phyloP scores from a whole-genome alignment of 306 rosid genomes.

The Herpetospermum pedunculosum region DNA sequence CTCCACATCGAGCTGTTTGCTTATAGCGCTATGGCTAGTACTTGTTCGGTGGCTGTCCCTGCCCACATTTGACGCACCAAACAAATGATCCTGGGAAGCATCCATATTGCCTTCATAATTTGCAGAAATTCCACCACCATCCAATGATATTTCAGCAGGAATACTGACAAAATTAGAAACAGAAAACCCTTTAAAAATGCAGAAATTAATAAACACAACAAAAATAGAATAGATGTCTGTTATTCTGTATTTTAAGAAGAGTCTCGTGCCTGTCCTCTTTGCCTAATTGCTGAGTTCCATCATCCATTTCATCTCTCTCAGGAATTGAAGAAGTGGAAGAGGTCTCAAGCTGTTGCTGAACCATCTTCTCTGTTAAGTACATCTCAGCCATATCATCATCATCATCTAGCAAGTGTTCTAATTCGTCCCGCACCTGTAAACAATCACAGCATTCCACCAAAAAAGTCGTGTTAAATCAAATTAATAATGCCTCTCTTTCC shows the following conservation, averaged over 20 bases:
- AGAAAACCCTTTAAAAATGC: neutral
- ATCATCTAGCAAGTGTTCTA: slow-evolving; percentile 88
- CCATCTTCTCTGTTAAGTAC: slow-evolving; percentile 78
- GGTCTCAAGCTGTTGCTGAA: slow-evolving; percentile 39
- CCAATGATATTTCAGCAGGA: slow-evolving; percentile 47
- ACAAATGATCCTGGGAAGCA: slow-evolving; percentile 23
- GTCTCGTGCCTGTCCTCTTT: slow-evolving; percentile 36
- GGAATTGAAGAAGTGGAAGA: slow-evolving; percentile 52
- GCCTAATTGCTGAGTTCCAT: slow-evolving; percentile 26
- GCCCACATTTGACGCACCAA: slow-evolving; percentile 20
- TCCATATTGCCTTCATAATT: slow-evolving; percentile 29
- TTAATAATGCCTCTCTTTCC: neutral
- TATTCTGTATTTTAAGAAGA: neutral
- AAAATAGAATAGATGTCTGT: neutral
- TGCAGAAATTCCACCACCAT: slow-evolving; percentile 22
- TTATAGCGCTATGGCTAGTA: slow-evolving; percentile 41
- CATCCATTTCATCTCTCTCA: slow-evolving; percentile 25
- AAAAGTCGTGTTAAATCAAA: neutral
- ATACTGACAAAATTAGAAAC: slow-evolving; percentile 20
- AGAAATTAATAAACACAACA: neutral
- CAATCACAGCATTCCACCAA: neutral
- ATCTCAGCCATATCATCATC: slow-evolving; percentile 99
- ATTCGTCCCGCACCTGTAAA: slow-evolving; percentile 66
- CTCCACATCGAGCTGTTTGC: slow-evolving; percentile 76
- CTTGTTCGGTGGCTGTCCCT: slow-evolving; percentile 64